A percentile compares a stretch with the other conserved stretches of the same genome.
phyloP scores from a whole-genome alignment of 345 rosid species.

The Salix dunnii region DNA sequence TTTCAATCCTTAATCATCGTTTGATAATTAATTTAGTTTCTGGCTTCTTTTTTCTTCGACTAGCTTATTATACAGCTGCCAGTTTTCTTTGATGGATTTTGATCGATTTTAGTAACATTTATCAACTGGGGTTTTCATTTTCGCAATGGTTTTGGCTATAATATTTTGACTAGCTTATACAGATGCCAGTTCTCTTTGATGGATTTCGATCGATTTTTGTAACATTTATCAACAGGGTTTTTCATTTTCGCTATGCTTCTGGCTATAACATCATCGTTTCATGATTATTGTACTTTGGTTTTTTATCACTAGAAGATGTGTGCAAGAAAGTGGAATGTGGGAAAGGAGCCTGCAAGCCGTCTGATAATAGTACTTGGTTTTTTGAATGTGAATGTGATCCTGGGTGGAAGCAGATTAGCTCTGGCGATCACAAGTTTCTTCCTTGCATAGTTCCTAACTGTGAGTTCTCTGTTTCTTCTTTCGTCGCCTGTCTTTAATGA shows the following conservation, averaged over 20 bases:
- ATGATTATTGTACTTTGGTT: background rate
- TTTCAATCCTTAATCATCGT: background rate
- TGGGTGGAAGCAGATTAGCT: constrained; percentile 65
- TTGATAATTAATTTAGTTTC: background rate
- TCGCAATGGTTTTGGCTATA: background rate
- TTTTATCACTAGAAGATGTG: constrained; percentile 32
- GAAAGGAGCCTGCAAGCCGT: constrained; percentile 57
- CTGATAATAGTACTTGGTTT: constrained; percentile 29
- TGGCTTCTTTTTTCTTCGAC: background rate
- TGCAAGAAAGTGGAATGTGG: constrained; percentile 65
- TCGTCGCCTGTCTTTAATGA: background rate
- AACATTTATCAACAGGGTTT: background rate
- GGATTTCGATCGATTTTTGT: background rate
- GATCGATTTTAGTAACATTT: background rate
- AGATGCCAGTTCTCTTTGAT: background rate
- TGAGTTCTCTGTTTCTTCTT: constrained; percentile 30
- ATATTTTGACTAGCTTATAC: background rate
- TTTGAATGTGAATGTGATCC: constrained; percentile 59
- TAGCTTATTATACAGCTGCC: background rate
- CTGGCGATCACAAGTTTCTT: constrained; percentile 52
- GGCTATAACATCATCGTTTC: background rate
- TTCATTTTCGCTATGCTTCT: background rate
- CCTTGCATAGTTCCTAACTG: constrained; percentile 85
- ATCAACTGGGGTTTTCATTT: constrained; percentile 1
- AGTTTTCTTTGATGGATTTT: constrained; percentile 2